Evolutionary conservation across 768 basidiomycete genomes (phyloP), one percentile per base, ranked within the genome.

Genomic region (Imleria badia): DNA sequence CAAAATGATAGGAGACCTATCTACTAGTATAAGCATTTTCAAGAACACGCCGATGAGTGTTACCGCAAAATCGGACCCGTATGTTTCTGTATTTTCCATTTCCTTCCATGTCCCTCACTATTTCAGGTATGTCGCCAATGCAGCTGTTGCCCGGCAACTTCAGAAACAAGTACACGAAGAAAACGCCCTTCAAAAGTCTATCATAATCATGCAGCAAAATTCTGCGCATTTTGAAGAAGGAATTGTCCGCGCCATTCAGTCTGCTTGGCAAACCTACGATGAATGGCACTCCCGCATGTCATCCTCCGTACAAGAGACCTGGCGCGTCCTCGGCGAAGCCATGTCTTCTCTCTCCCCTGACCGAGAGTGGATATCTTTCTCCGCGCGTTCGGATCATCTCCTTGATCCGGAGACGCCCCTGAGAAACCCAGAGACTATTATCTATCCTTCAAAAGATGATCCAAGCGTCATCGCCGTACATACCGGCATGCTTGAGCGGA

Each of bases 201-300:
- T 98, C 65, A 86, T 99, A 66, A 95, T 99, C 71, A 98, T 96
- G 84, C 96, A 99, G 64, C 94, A 95, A 60, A 96, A 96, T 69
- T 91, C 88, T 15, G 96, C 95, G 20, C 88, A 95, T 68, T 99
- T 99, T 63, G 97, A 98, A 72, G 91, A 93, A 60, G 95, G 94
- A 48, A 91, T 99, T 63, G 93, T 99, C 26, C 89, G 91, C 55
- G 86, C 93, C 3, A 83, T 99, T 58, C 94, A 98, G 72, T 94
- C 93, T 19, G 94, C 97, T 0, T 99, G 97, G 97, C 83, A 87
- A 52, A 98, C 96, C 0, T 99, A 89, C 67, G 91, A 95, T 64
- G 96, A 98, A 65, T 94, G 91, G 91, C 84, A 88, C 42, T 81
- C 88, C 3, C 91, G 97, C 63, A 89, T 91, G 77, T 80, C 84